Conservation (phyloP, 2,329 filamentous ascomycete species). For the Pseudogymnoascus sp. region DNA sequence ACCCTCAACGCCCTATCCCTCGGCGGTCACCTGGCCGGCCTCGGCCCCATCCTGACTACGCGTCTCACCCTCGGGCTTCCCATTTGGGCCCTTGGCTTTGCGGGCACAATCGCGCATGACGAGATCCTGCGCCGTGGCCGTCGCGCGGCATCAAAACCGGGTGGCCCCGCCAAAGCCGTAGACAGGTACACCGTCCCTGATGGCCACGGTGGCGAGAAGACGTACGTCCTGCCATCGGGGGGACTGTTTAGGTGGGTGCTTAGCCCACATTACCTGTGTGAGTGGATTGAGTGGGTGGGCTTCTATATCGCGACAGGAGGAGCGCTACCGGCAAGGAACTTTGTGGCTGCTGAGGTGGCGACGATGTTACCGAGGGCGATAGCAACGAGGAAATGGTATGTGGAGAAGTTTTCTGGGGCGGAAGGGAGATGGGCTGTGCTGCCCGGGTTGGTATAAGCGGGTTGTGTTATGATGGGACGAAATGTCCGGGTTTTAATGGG, state of each 20-base stretch:
- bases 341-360: constrained; percentile 78
- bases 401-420: constrained; percentile 76
- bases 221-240: constrained; percentile 78
- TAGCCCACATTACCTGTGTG: constrained; percentile 89
- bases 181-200: constrained; percentile 20
- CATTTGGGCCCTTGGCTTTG: constrained; percentile 68
- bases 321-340: constrained; percentile 64
- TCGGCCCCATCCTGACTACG: constrained; percentile 50
- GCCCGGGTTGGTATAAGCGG: constrained; percentile 34
- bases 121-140: constrained; percentile 83
- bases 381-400: constrained; percentile 77
- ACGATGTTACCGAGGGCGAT: constrained; percentile 85
- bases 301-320: constrained; percentile 70
- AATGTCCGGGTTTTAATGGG: not conserved
- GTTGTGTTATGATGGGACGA: not conserved
- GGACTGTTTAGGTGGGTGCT: constrained; percentile 77
- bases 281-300: constrained; percentile 94
- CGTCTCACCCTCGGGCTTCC: constrained; percentile 55
- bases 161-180: constrained; percentile 38
- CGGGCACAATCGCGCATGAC: constrained; percentile 81
- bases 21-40: constrained; percentile 73
- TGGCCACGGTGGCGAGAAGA: constrained; percentile 57
- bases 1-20: constrained; percentile 69
- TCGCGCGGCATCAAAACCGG: constrained; percentile 50
- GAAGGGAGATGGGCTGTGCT: constrained; percentile 66